Conservation (phyloP, 1,284 basidiomycete species). For the Cutaneotrichosporon dermatis region DNA sequence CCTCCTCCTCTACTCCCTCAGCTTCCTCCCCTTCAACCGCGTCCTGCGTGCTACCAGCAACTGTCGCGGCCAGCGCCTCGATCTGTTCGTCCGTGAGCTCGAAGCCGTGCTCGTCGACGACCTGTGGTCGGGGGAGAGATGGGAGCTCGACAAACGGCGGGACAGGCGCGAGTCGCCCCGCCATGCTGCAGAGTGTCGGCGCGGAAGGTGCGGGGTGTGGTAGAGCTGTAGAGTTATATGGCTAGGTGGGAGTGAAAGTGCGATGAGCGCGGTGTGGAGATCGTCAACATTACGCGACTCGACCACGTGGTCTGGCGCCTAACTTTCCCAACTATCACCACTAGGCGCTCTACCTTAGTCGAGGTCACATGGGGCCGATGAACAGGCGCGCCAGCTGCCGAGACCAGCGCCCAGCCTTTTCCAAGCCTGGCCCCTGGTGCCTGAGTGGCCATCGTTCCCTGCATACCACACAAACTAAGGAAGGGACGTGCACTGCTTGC, state of each 20-base stretch:
- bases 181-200: conserved; percentile 4
- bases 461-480: too few species aligned
- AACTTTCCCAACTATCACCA: not conserved
- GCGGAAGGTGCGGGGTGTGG: too few species aligned
- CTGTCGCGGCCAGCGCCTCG: conserved; percentile 32
- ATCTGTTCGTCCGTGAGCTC: conserved; percentile 39
- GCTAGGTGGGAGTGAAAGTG: not conserved
- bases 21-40: conserved; percentile 17
- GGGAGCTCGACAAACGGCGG: conserved; percentile 31
- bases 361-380: too few species aligned
- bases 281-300: not conserved
- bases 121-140: conserved; percentile 28
- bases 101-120: conserved; percentile 31
- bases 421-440: too few species aligned
- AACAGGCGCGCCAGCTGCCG: too few species aligned
- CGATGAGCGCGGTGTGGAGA: not conserved
- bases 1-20: conserved; percentile 5
- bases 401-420: too few species aligned
- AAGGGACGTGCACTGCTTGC: too few species aligned
- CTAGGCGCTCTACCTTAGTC: too few species aligned
- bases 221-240: not conserved
- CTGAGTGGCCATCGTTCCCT: too few species aligned
- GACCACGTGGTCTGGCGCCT: not conserved
- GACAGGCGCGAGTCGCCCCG: conserved; percentile 12
- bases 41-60: conserved; percentile 3